Percentiles rank a stretch among this genome's conserved stretches.
phyloP scores from a whole-genome alignment of 148 eudicot species.

The Fallopia convolvulus region DNA sequence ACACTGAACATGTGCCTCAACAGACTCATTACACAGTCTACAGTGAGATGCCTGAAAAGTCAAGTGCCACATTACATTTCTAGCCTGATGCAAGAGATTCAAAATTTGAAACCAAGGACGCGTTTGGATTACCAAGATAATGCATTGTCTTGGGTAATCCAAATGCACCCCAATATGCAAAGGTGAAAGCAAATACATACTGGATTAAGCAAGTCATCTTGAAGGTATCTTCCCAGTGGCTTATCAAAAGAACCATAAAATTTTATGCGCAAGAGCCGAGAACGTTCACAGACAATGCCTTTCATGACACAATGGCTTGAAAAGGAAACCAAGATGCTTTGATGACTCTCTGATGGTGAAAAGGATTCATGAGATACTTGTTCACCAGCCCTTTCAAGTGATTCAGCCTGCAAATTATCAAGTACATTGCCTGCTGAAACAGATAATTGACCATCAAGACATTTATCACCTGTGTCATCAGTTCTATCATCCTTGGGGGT shows the following conservation, averaged over 20 bases:
- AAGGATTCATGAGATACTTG: conserved; percentile 35
- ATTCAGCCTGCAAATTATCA: conserved; percentile 15
- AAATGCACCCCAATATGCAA: background rate
- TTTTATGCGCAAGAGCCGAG: conserved; percentile 74
- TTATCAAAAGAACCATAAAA: conserved; percentile 90
- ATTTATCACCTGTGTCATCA: conserved; percentile 19
- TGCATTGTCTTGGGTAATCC: too few species aligned
- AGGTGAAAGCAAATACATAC: conserved; percentile 25
- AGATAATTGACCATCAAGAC: conserved; percentile 23
- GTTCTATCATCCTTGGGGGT: conserved; percentile 20
- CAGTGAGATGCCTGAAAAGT: conserved; percentile 52
- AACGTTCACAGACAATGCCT: conserved; percentile 85
- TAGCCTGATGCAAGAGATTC: too few species aligned
- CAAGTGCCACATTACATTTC: background rate
- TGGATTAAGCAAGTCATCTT: conserved; percentile 81
- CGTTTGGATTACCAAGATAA: too few species aligned
- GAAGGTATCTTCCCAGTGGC: conserved; percentile 82
- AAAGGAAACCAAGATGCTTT: conserved; percentile 84
- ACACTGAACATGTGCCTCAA: conserved; percentile 84
- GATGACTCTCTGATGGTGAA: conserved; percentile 54
- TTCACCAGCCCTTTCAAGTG: background rate
- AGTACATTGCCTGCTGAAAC: conserved; percentile 6
- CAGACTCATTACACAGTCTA: conserved; percentile 68
- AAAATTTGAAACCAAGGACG: too few species aligned
- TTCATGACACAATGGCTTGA: conserved; percentile 77